phyloP scores from a whole-genome alignment of 2,329 filamentous ascomycete species.

The Davidsoniella neocaledoniae region DNA sequence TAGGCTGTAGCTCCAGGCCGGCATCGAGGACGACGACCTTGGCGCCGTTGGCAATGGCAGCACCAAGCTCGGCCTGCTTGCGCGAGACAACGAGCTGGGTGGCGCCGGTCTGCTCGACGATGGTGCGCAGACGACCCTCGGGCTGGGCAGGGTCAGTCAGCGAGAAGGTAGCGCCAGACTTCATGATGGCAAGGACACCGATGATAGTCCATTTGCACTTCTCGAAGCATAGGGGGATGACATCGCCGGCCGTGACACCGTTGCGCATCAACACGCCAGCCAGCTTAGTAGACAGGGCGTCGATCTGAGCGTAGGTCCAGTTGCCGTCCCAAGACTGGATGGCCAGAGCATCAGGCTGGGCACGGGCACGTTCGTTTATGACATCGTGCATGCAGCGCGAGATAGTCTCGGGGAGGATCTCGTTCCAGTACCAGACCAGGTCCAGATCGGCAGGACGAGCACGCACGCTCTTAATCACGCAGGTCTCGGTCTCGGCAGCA shows the following conservation, averaged over 20 bases:
- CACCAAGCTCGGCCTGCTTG: conserved; percentile 22
- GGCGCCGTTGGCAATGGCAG: conserved; percentile 19
- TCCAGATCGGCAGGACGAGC: conserved; percentile 21
- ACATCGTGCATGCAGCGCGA: conserved; percentile 30
- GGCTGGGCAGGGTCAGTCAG: conserved; percentile 31
- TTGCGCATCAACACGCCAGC: conserved; percentile 23
- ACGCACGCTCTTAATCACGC: conserved; percentile 6
- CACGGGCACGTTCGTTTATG: conserved; percentile 23
- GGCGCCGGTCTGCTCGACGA: conserved; percentile 27
- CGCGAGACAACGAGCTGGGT: conserved; percentile 25
- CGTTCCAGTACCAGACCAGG: conserved; percentile 31
- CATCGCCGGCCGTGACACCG: conserved; percentile 24
- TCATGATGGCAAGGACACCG: conserved; percentile 30
- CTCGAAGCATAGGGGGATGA: conserved; percentile 34
- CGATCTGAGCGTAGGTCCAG: conserved; percentile 29
- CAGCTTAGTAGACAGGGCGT: conserved; percentile 25
- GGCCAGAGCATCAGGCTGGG: conserved; percentile 24
- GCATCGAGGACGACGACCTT: conserved; percentile 8
- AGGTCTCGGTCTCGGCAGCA: not conserved
- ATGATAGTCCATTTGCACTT: conserved; percentile 31
- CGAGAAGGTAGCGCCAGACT: conserved; percentile 30
- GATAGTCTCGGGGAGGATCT: conserved; percentile 23
- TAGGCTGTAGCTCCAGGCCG: not conserved
- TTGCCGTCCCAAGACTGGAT: conserved; percentile 34
- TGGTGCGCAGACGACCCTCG: conserved; percentile 26